Base-by-base conservation (phyloP, 768 basidiomycete species). In the Omphalotus guepiniiformis region DNA sequence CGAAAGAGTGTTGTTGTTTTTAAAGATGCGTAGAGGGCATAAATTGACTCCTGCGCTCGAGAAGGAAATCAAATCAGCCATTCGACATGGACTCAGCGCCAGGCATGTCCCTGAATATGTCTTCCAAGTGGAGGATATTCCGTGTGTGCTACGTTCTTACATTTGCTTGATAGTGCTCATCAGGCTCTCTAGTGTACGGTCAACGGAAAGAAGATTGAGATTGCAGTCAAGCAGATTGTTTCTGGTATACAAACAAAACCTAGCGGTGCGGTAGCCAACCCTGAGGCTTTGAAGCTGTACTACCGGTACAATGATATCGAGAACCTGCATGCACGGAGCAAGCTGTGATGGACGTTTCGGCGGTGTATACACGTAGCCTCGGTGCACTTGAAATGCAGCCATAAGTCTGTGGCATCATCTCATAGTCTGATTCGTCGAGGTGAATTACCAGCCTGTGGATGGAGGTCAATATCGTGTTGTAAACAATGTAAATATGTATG, bases 201-300 rank as follows among this genome's bases (percentile, higher is more conserved):
- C 12, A 87, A 86, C 40, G 79, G 79, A 8, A 88, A 87, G 71
- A 86, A 85, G 58, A 85, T 87, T 34, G 86, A 87, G 63, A 85
- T 88, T 25, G 84, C 82, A 2, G 80, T 86, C 42, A 87, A 87
- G 61, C 83, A 86, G 57, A 83, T 87, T 47, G 72, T 87, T 30
- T 85, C 82, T n/a, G 84, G 83, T 2, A 66, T 69, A 9, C 83
- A 83, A 2, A 66, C 70, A 34, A 71, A 78, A 53, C 83, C 85
- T 2, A 87, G 84, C 50, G 85, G 85, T 15, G 85, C 85, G 1
- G 83, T 88, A n/a, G 81, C 83, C 4, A 87, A 87, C 55, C 85
- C 85, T 1, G 81, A 82, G 45, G 76, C 79, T 0, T 69, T 86
- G 32, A 61, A 80, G 50, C 62, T 78, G 15, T 87, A 85, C 53